These are phyloP conservation scores for Colletotrichum gloeosporioides DNA, from an alignment of 2,329 filamentous ascomycete species.

Conservation along the genomic window DNA sequence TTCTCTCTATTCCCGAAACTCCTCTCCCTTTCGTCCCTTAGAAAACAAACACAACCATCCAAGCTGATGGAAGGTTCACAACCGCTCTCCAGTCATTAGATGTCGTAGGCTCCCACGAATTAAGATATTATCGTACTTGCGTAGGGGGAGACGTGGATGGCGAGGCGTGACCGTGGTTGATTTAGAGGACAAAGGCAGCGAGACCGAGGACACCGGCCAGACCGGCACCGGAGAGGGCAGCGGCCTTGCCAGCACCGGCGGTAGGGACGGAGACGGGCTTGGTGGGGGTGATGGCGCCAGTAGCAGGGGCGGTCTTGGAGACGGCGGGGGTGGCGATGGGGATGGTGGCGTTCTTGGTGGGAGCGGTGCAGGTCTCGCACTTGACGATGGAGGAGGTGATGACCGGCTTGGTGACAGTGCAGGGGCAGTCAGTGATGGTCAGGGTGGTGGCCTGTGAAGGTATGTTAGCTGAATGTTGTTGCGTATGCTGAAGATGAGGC, in stretches of 20 bases:
- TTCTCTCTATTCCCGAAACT: slow-evolving; percentile 28
- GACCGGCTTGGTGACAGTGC: slow-evolving; percentile 68
- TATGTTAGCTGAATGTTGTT: slow-evolving; percentile 30
- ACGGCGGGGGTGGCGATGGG: slow-evolving; percentile 31
- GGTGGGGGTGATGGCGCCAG: slow-evolving; percentile 32
- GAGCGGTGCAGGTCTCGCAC: slow-evolving; percentile 54
- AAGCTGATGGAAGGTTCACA: slow-evolving; percentile 34
- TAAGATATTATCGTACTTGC: slow-evolving; percentile 46
- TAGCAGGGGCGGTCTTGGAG: slow-evolving; percentile 33
- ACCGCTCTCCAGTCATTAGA: slow-evolving; percentile 41
- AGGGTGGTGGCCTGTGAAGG: slow-evolving; percentile 63
- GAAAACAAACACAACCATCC: slow-evolving; percentile 28
- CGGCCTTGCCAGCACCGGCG: slow-evolving; percentile 61
- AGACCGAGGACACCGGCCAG: slow-evolving; percentile 66
- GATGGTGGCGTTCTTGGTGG: slow-evolving; percentile 25
- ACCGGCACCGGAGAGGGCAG: slow-evolving; percentile 61
- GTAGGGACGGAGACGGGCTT: slow-evolving; percentile 46
- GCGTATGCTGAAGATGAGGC: neutral
- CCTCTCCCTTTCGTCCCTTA: slow-evolving; percentile 17
- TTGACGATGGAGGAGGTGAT: slow-evolving; percentile 55
- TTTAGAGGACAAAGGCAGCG: slow-evolving; percentile 65
- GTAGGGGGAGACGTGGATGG: slow-evolving; percentile 41
- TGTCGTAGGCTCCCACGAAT: slow-evolving; percentile 42
- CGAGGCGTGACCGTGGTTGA: slow-evolving; percentile 39
- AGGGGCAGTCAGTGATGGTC: slow-evolving; percentile 76